Evolutionary conservation across 495 filamentous ascomycete genomes (phyloP).

Genomic region (Aspergillus olivimuriae): DNA sequence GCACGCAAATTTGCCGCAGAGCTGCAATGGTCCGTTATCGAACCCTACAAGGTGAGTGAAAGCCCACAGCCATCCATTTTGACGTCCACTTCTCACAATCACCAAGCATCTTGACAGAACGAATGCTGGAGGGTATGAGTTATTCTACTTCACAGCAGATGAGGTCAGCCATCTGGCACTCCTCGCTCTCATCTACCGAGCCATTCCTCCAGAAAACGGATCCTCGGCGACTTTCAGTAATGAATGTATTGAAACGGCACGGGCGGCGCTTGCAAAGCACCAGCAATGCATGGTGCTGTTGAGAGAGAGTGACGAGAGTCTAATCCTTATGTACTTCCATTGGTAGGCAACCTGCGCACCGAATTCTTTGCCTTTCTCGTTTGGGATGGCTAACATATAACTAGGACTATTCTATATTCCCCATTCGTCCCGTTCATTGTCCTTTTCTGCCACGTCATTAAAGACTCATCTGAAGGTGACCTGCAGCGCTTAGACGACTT

Average conservation of each 20-base stretch:
- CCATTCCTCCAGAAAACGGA: constrained; percentile 43
- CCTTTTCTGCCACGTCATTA: constrained; percentile 62
- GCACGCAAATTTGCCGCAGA: constrained; percentile 28
- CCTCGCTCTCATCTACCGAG: constrained; percentile 56
- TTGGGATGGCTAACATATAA: constrained; percentile 4
- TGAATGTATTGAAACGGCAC: constrained; percentile 55
- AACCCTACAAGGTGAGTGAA: constrained; percentile 27
- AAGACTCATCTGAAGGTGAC: constrained; percentile 38
- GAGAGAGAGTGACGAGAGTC: constrained; percentile 34
- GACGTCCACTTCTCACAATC: constrained; percentile 7
- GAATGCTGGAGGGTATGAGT: constrained; percentile 22
- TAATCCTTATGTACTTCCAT: constrained; percentile 54
- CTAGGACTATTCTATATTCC: constrained; percentile 58
- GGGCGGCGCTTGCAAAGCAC: constrained; percentile 48
- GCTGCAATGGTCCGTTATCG: constrained; percentile 25
- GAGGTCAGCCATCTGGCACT: constrained; percentile 48
- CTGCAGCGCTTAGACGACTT: constrained; percentile 50
- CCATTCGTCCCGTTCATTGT: constrained; percentile 67
- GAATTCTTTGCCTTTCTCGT: not conserved
- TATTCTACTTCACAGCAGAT: constrained; percentile 48
- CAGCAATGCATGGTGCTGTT: constrained; percentile 43
- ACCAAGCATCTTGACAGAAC: constrained; percentile 11
- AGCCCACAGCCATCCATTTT: not conserved
- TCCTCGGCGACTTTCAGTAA: constrained; percentile 44
- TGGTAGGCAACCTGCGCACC: constrained; percentile 41